These are phyloP conservation scores for Kodamaea alishanica DNA, from an alignment of 1,139 yeast species.

Conservation along the genomic window DNA sequence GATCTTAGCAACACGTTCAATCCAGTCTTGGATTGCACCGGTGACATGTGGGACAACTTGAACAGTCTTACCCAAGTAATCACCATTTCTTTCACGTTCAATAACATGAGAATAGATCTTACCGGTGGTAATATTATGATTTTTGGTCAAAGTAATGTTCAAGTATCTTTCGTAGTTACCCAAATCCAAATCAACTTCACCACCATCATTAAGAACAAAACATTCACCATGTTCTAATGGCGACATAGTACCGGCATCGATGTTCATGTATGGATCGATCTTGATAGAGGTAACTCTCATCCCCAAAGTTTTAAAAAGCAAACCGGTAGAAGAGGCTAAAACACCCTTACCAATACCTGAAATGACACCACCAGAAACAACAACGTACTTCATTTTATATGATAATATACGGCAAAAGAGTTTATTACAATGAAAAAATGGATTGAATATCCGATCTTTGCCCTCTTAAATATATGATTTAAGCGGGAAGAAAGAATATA, in stretches of 20 bases:
- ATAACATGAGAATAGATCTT: conserved; percentile 92
- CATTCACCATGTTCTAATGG: conserved; percentile 99
- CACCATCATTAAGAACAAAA: conserved; percentile 96
- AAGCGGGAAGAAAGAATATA: conserved; percentile 46
- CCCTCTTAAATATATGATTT: conserved; percentile 47
- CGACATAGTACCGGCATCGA: conserved; percentile 99
- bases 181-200: conserved; percentile 95
- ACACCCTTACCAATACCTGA: conserved; percentile 99
- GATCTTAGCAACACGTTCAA: conserved; percentile 82
- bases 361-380: conserved; percentile 97
- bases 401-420: conserved; percentile 1
- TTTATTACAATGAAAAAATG: conserved; percentile 11
- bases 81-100: conserved; percentile 94
- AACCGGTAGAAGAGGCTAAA: conserved; percentile 93
- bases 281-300: conserved; percentile 94
- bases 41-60: conserved; percentile 98
- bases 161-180: conserved; percentile 98
- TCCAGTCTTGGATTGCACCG: conserved; percentile 97
- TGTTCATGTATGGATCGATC: conserved; percentile 98
- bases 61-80: conserved; percentile 97
- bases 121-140: conserved; percentile 97
- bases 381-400: conserved; percentile 86
- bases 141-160: conserved; percentile 85
- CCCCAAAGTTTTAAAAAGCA: conserved; percentile 89
- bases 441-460: conserved; percentile 17